Evolutionary conservation across 371 early-diverging fungal genomes (phyloP).

Genomic region (Haplosporangium sp.): DNA sequence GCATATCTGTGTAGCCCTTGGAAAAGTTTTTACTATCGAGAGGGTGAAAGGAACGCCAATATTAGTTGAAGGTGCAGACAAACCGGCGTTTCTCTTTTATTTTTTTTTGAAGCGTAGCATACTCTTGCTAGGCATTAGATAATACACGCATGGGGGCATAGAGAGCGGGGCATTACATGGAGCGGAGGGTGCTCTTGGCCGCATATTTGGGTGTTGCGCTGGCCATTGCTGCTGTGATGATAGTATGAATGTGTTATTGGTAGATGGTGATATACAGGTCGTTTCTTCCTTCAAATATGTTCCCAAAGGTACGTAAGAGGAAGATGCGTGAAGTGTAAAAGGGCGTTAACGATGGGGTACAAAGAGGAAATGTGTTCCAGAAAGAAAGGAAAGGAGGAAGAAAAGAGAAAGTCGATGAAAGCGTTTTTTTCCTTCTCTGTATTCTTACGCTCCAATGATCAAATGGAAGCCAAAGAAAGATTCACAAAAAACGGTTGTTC

Average conservation of each 20-base stretch:
- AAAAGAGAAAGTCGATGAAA: not conserved
- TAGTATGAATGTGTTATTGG: not conserved
- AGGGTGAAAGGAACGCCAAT: not conserved
- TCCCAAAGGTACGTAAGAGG: too few species aligned
- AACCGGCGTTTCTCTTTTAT: slow-evolving; percentile 5
- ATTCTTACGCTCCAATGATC: too few species aligned
- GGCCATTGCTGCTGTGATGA: slow-evolving; percentile 27
- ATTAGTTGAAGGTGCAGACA: not conserved
- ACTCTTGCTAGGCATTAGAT: not conserved
- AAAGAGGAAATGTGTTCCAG: too few species aligned
- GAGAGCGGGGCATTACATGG: slow-evolving; percentile 24
- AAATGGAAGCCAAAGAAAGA: too few species aligned
- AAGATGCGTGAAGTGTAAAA: too few species aligned
- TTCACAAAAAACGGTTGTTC: too few species aligned
- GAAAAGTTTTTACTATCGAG: slow-evolving; percentile 91
- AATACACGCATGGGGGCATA: not conserved
- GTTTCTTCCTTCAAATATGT: too few species aligned
- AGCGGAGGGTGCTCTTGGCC: slow-evolving; percentile 50
- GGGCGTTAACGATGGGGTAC: too few species aligned
- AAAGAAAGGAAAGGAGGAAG: not conserved
- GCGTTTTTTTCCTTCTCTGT: too few species aligned
- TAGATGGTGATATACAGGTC: too few species aligned
- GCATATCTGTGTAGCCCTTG: slow-evolving; percentile 95
- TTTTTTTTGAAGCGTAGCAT: not conserved
- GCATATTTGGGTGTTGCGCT: slow-evolving; percentile 52